Conservation (phyloP, 768 basidiomycete species). For the Rhizopogon sp. region DNA sequence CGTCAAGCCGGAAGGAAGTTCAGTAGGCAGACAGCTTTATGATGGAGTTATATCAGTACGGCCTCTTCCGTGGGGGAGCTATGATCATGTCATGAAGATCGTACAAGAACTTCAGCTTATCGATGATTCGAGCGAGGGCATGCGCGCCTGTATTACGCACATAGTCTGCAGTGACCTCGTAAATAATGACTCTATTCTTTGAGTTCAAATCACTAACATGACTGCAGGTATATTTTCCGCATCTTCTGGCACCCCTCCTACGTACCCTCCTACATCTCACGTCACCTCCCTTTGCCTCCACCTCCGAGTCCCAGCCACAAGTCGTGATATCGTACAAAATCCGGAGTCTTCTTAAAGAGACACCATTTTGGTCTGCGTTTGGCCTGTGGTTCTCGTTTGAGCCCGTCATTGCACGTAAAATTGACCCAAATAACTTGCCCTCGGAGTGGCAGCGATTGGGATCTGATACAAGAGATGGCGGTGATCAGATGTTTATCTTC, state of each 20-base stretch:
- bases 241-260: constrained; percentile 72
- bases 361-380: constrained; percentile 74
- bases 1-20: not conserved
- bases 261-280: constrained; percentile 72
- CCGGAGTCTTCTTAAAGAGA: constrained; percentile 67
- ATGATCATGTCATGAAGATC: constrained; percentile 36
- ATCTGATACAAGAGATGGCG: constrained; percentile 19
- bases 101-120: constrained; percentile 30
- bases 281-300: constrained; percentile 37
- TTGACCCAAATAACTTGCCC: not conserved
- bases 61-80: constrained; percentile 70
- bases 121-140: constrained; percentile 3
- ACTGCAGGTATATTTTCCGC: constrained; percentile 77
- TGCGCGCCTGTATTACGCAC: constrained; percentile 41
- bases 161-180: constrained; percentile 84
- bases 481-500: constrained; percentile 53
- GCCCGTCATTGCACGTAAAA: constrained; percentile 41
- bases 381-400: constrained; percentile 71
- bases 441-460: constrained; percentile 40
- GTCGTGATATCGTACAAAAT: constrained; percentile 75
- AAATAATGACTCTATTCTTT: constrained; percentile 23
- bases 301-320: constrained; percentile 13
- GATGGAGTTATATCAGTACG: constrained; percentile 30
- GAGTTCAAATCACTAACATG: not conserved
- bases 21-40: not conserved